These are phyloP conservation scores for Porphyrellus cyaneotinctus DNA, from an alignment of 768 basidiomycete species.

Conservation along the genomic window DNA sequence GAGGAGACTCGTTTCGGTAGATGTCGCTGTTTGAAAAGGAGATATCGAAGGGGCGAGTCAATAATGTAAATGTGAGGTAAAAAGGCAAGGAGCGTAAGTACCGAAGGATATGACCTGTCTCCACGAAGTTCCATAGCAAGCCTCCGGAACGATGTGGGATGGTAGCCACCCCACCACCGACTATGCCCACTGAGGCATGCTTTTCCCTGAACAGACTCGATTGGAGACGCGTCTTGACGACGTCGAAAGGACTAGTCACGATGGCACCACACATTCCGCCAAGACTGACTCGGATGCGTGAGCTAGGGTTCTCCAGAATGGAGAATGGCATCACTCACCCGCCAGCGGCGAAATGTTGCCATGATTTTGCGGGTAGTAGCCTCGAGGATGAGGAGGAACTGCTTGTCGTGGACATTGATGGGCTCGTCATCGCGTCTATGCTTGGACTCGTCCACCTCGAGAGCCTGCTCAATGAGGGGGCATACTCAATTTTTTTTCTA, in stretches of 20 bases:
- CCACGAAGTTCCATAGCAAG: slow-evolving; percentile 88
- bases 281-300: slow-evolving; percentile 46
- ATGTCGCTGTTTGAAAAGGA: slow-evolving; percentile 78
- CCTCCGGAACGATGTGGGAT: slow-evolving; percentile 40
- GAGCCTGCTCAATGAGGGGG: no score
- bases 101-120: slow-evolving; percentile 89
- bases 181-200: slow-evolving; percentile 31
- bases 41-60: no score
- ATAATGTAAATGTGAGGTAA: not conserved
- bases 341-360: slow-evolving; percentile 82
- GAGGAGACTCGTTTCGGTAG: slow-evolving; percentile 80
- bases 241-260: slow-evolving; percentile 95
- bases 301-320: not conserved
- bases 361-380: slow-evolving; percentile 68
- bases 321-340: slow-evolving; percentile 50
- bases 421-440: slow-evolving; percentile 15
- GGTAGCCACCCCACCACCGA: slow-evolving; percentile 30
- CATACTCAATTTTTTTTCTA: not conserved
- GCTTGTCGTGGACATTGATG: slow-evolving; percentile 3
- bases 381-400: slow-evolving; percentile 33
- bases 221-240: slow-evolving; percentile 96
- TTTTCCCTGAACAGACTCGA: slow-evolving; percentile 73
- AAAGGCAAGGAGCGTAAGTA: slow-evolving; percentile 27
- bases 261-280: slow-evolving; percentile 98
- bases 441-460: no score